phyloP scores from a whole-genome alignment of 129 eudicot genomes.

The Escallonia rubra region DNA sequence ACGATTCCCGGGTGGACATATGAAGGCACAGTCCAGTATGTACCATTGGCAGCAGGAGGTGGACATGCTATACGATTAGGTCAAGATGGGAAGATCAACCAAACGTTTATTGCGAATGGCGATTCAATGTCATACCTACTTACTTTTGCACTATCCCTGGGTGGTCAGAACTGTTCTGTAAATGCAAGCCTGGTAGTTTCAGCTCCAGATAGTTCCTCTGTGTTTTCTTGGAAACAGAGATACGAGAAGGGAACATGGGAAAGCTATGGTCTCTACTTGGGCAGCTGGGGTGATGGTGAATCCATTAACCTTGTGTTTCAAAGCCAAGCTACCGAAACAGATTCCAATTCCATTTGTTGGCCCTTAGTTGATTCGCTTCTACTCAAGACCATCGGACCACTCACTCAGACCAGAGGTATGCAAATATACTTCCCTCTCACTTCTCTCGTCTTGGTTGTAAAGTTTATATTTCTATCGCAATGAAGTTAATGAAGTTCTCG shows the following conservation, averaged over 20 bases:
- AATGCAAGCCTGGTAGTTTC: conserved; percentile 29
- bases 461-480: no score
- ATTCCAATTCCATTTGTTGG: conserved; percentile 27
- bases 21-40: conserved; percentile 22
- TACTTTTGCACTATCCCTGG: conserved; percentile 17
- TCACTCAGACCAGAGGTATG: conserved; percentile 9
- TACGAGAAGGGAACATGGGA: conserved; percentile 25
- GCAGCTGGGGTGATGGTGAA: conserved; percentile 29
- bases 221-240: conserved; percentile 1
- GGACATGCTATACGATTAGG: conserved; percentile 29
- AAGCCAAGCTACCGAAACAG: conserved; percentile 15
- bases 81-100: conserved; percentile 32
- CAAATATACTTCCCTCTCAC: neutral
- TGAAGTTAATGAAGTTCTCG: no score
- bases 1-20: conserved; percentile 28
- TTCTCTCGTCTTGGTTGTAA: neutral
- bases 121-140: conserved; percentile 11
- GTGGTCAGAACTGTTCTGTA: conserved; percentile 15
- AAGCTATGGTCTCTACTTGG: conserved; percentile 18
- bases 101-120: conserved; percentile 18
- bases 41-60: conserved; percentile 3
- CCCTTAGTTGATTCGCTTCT: conserved; percentile 20
- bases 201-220: conserved; percentile 24
- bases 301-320: conserved; percentile 17
- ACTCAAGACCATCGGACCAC: conserved; percentile 11